These are phyloP conservation scores for Scheffersomyces titani DNA, from an alignment of 1,139 yeast species.

Conservation along the genomic window DNA sequence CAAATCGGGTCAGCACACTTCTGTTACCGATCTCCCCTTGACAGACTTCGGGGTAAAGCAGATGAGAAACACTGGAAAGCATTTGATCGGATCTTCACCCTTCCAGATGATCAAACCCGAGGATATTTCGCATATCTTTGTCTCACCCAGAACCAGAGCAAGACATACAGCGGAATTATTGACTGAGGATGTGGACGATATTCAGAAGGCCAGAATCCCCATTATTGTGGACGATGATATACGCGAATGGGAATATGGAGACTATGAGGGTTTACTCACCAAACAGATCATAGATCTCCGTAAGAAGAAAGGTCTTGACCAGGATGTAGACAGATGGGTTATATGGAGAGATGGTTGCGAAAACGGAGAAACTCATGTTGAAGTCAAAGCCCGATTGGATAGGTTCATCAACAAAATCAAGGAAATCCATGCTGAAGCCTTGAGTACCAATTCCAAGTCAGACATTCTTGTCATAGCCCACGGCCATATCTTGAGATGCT, in stretches of 20 bases:
- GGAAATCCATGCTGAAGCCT: slow-evolving; percentile 60
- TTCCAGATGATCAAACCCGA: slow-evolving; percentile 63
- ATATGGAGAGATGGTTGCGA: slow-evolving; percentile 96
- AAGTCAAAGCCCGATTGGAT: slow-evolving; percentile 73
- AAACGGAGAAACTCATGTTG: slow-evolving; percentile 70
- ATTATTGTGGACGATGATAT: slow-evolving; percentile 64
- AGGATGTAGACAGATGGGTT: slow-evolving; percentile 53
- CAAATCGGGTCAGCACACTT: slow-evolving; percentile 87
- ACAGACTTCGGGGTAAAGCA: slow-evolving; percentile 78
- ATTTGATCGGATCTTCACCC: slow-evolving; percentile 57
- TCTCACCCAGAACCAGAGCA: slow-evolving; percentile 84
- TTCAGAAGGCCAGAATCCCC: slow-evolving; percentile 42
- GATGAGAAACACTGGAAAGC: slow-evolving; percentile 72
- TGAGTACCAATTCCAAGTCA: slow-evolving; percentile 54
- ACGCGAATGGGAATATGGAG: slow-evolving; percentile 96
- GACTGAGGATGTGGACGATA: slow-evolving; percentile 50
- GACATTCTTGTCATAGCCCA: slow-evolving; percentile 87
- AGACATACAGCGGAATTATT: slow-evolving; percentile 66
- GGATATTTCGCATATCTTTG: slow-evolving; percentile 61
- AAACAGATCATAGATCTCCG: slow-evolving; percentile 64
- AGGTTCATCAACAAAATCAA: slow-evolving; percentile 63
- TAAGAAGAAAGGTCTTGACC: slow-evolving; percentile 58
- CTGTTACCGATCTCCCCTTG: slow-evolving; percentile 76
- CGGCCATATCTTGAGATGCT: slow-evolving; percentile 88
- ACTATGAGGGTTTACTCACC: slow-evolving; percentile 83